Base-by-base conservation (phyloP, 768 basidiomycete species). In the Suillus bovinus region DNA sequence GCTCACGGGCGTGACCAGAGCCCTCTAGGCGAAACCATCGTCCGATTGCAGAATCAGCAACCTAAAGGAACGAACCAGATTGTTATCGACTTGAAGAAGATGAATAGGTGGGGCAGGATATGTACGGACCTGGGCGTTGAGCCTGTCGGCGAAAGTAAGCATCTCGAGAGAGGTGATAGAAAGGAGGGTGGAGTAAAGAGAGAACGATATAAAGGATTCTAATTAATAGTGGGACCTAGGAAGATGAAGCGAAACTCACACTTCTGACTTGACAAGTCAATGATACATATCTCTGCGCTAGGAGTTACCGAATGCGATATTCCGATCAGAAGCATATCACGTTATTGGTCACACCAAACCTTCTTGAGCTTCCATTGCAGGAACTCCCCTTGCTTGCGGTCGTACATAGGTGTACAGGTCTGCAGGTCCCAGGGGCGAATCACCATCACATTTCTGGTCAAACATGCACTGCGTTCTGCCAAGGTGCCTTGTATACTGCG, bases 21-120 rank as follows among this genome's bases (percentile, higher is more conserved):
- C 90, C 90, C 62, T 91, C 90, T 29, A 92, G 79, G 59, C 82
- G 79, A 76, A 92, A 92, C 84, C 87, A 90, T 70, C 83, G 77
- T 58, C 89, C 89, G 36, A 81, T 64, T 16, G 64, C 68, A 39
- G 78, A 79, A 63, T 73, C 72, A 17, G 82, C 81, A 42, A 81
- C 77, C 71, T 74, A 53, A 56, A 24, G 10, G 27, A 58, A 41
- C 10, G 33, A 27, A 24, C n/a, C n/a, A 27, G 9, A 17, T 11
- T 22, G 36, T 38, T 24, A 38, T 39, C n/a, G n/a, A n/a, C n/a
- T n/a, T n/a, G 11, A 56, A 34, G 34, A 54, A 13, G 31, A 13
- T 13, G 36, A 60, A 3, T 14, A 2, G 29, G 34, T 22, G 22
- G 46, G 5, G 5, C 2, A 46, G 44, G 34, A 3, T 17, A 44